Base-by-base conservation (phyloP, 352 stramenopile genomes). In the Phytophthora pini region DNA sequence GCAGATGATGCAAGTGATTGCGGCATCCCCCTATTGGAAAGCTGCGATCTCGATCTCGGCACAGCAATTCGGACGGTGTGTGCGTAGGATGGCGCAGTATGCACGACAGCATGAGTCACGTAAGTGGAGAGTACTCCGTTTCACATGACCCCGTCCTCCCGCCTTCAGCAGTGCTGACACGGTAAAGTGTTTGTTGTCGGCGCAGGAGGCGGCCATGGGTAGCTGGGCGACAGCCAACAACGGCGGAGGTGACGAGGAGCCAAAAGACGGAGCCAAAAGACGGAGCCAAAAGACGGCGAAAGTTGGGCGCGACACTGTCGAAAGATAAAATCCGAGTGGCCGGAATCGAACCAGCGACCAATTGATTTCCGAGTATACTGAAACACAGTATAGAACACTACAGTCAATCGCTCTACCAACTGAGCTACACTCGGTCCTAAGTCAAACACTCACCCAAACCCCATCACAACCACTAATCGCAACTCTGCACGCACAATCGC, bases 361-460 rank as follows among this genome's bases (percentile, higher is more conserved):
- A 40, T 40, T 40, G 34, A 40, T 40, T 40, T 40, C 34, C 34
- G 5, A 40, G 34, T 40, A 40, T 40, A 40, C 34, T 40, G 34
- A 40, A 40, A 13, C 34, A 40, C 34, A 40, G 34, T 40, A 39
- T 53, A 53, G 46, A 53, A 39, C 46, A 53, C 46, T 53, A 41
- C 46, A 53, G 46, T 53, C 46, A 53, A 53, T 53, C 46, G 46
- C 46, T 53, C 46, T 53, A 53, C 46, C 46, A 40, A 40, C 34
- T 40, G 34, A 40, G 34, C 34, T 40, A 40, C 34, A 40, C 34
- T 40, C 34, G 34, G 34, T 40, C 34, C 34, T 40, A 40, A 40
- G 9, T 40, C 34, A 40, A 40, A 4, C 9, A 40, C 34, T 31
- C 34, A 40, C 34, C 7, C 34, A 40, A 40, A 15, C 9, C 0